Evolutionary conservation across 345 rosid genomes (phyloP), one percentile per base, ranked within the genome.

Genomic region (Arabis alpina): DNA sequence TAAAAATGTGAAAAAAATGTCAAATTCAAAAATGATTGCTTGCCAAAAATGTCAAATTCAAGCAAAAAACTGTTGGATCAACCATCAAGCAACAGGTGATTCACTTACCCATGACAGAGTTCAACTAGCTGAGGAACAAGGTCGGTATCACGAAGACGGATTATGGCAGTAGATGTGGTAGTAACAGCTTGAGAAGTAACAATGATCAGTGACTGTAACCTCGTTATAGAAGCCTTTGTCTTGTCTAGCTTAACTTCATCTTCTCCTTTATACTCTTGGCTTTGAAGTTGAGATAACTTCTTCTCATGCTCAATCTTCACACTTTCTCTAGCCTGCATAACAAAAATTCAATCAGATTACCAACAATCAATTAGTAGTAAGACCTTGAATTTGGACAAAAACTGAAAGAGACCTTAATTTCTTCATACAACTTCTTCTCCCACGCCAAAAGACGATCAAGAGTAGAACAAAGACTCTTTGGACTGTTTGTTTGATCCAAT

Each of bases 401-500:
- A 11, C 47, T 24, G 14, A 8, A 78, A 51, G 36, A 71, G 55
- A 91, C 98, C 98, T 93, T 93, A 43, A 93, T 89, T 76, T 93
- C 98, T 61, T 83, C 85, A 48, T 87, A 93, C 14, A 91, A 90
- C 77, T 93, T 93, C 83, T 89, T 87, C 89, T 91, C 98, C 98
- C 98, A 93, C 40, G 97, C 98, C 82, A 87, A 82, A 45, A 93
- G 88, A 75, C 92, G 86, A 49, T 93, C 98, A 64, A 91, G 74
- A 43, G 96, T 87, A 62, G 96, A 84, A 72, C 91, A 93, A 42
- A 93, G 96, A 50, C 98, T 89, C 82, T 76, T 91, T 0, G 81
- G 73, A 64, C 87, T 86, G 27, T 82, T 84, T 9, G 86, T 73
- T 76, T 78, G 84, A 59, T 71, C 82, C 15, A 93, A 61, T 4